Evolutionary conservation across 495 filamentous ascomycete genomes (phyloP), one percentile per base, ranked within the genome.

Genomic region (Geopyxis carbonaria): DNA sequence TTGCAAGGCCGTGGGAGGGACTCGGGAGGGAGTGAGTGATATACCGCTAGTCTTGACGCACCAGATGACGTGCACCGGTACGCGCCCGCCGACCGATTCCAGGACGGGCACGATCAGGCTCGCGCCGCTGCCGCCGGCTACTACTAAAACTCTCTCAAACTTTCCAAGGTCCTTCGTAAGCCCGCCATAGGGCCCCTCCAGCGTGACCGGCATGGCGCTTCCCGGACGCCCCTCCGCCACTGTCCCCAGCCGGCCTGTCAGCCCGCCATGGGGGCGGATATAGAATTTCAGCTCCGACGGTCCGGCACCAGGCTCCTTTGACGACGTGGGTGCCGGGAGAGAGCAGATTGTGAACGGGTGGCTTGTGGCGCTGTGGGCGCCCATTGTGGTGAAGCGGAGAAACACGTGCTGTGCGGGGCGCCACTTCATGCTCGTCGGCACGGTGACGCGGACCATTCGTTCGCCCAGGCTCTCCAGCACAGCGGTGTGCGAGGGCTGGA

Each of bases 301-400:
- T 33, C 50, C 48, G 9, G 41, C 44, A 8, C 32, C 29, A n/a
- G n/a, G n/a, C n/a, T n/a, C n/a, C 31, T 50, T 23, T 19, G 15
- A 49, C 10, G 59, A 56, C 13, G 58, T 38, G n/a, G n/a, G n/a
- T n/a, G n/a, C n/a, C n/a, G n/a, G n/a, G n/a, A n/a, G n/a, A 0
- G 65, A 67, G 39, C 59, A 62, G 24, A 68, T 65, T 15, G 66
- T 70, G 55, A 72, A 72, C 0, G 68, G 67, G 42, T 70, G 67
- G 4, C 61, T 50, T n/a, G 58, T 59, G 9, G 66, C 47, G 2
- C 54, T 42, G 31, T 68, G 61, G n/a, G 36, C 42, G n/a, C 61
- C 60, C 5, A 60, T 48, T 4, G 45, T 57, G 3, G 60, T 38
- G 49, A 69, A 68, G 2, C 66, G 66, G 11, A 70, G 38, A 48